Evolutionary conservation across 2,329 filamentous ascomycete genomes (phyloP), one percentile per base, ranked within the genome.

Genomic region (Cladosporium velox): DNA sequence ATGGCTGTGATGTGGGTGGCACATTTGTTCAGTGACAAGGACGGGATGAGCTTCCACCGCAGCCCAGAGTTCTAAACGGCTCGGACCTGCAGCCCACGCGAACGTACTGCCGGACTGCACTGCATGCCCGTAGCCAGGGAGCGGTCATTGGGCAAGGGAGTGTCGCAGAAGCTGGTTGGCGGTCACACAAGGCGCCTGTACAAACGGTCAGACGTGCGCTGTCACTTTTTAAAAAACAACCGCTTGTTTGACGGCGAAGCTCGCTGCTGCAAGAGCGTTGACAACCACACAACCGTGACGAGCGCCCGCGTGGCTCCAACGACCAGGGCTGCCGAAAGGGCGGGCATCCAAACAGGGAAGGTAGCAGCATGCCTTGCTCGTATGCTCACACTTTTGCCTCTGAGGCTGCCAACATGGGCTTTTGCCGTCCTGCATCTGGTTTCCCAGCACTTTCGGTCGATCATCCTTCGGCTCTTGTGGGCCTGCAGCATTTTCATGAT

Each of bases 161-260:
- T 61, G 59, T 35, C n/a, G 44, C 59, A 49, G 59, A 51, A 38
- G 41, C 26, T 55, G 52, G 61, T 64, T 34, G 61, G 59, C 26
- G 24, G 59, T 62, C 30, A 21, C 61, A 64, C 61, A 64, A 28
- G 61, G 61, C 51, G 61, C 51, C 61, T 64, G 61, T 64, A 64
- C 49, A 57, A 64, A 64, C 49, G 61, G 35, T 52, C 61, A 64
- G 61, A 55, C 24, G 61, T 62, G 51, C 51, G 61, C 61, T 64
- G 61, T 64, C 61, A 64, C 41, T 47, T 47, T 24, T 47, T 1
- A 18, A 32, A 15, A 34, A 18, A 57, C 51, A 64, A 64, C 51
- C 18, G 51, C 61, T 47, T 57, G 61, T 64, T 57, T 64, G 61
- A 57, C 61, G 61, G 61, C 61, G 61, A 64, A 57, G 61, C 61